These are phyloP conservation scores for Quercus gilva DNA, from an alignment of 306 rosid species.

Conservation along the genomic window DNA sequence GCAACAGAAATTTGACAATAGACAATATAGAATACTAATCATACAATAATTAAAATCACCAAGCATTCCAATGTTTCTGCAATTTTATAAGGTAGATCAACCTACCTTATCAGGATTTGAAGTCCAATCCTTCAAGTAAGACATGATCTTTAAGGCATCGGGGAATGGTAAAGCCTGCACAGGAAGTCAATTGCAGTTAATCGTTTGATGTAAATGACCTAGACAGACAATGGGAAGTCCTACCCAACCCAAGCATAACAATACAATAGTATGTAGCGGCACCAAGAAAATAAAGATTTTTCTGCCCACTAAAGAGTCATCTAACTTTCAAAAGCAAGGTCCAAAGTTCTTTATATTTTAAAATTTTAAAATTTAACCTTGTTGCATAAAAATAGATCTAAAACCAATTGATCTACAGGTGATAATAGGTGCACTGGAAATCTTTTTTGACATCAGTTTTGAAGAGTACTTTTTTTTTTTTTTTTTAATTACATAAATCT, in stretches of 20 bases:
- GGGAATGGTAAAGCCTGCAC: conserved; percentile 89
- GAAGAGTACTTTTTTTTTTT: neutral
- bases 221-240: neutral
- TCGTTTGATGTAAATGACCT: conserved; percentile 9
- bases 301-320: neutral
- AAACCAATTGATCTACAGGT: neutral
- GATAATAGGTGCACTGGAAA: neutral
- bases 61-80: conserved; percentile 1
- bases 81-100: neutral
- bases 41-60: neutral
- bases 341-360: neutral
- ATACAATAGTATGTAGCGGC: neutral
- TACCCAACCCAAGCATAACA: neutral
- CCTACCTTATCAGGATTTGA: conserved; percentile 81
- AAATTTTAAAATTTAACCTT: neutral
- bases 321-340: neutral
- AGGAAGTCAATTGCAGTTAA: conserved; percentile 15
- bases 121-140: conserved; percentile 85
- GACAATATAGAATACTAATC: neutral
- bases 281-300: neutral
- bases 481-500: too few species aligned
- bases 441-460: neutral
- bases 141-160: conserved; percentile 77
- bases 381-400: neutral
- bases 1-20: neutral